phyloP scores from a whole-genome alignment of 2,329 filamentous ascomycete species.

The Thelonectria blattea region DNA sequence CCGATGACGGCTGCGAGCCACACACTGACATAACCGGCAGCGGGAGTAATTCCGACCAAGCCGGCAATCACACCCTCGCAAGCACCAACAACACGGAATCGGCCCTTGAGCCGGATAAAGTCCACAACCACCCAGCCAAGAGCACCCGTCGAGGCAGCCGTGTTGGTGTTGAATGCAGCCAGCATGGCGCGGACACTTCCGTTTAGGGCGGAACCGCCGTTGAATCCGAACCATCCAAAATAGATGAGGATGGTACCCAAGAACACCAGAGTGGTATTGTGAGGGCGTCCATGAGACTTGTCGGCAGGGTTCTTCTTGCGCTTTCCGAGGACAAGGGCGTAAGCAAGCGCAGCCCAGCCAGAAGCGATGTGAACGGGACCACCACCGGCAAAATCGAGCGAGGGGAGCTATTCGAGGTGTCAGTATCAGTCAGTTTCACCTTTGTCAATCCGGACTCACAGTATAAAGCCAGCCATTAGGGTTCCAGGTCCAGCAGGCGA shows the following conservation, averaged over 20 bases:
- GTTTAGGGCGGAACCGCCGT: constrained; percentile 57
- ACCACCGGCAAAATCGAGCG: constrained; percentile 64
- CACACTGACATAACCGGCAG: constrained; percentile 59
- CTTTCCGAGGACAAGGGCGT: constrained; percentile 67
- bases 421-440: neutral
- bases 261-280: constrained; percentile 68
- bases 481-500: constrained; percentile 72
- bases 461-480: constrained; percentile 67
- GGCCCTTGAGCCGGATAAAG: constrained; percentile 53
- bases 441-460: constrained; percentile 45
- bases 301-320: constrained; percentile 55
- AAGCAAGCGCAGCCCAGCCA: constrained; percentile 66
- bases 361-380: constrained; percentile 69
- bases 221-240: constrained; percentile 65
- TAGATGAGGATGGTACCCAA: constrained; percentile 69
- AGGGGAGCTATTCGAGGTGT: constrained; percentile 16
- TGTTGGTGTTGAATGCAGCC: constrained; percentile 63
- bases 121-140: constrained; percentile 60
- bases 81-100: constrained; percentile 24
- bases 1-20: constrained; percentile 59
- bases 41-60: constrained; percentile 63
- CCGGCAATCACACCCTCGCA: constrained; percentile 58
- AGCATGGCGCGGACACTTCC: constrained; percentile 57
- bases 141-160: constrained; percentile 59
- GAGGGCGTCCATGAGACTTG: constrained; percentile 53